Conservation (phyloP, 2,329 filamentous ascomycete genomes). For the Ascochyta koolunga region DNA sequence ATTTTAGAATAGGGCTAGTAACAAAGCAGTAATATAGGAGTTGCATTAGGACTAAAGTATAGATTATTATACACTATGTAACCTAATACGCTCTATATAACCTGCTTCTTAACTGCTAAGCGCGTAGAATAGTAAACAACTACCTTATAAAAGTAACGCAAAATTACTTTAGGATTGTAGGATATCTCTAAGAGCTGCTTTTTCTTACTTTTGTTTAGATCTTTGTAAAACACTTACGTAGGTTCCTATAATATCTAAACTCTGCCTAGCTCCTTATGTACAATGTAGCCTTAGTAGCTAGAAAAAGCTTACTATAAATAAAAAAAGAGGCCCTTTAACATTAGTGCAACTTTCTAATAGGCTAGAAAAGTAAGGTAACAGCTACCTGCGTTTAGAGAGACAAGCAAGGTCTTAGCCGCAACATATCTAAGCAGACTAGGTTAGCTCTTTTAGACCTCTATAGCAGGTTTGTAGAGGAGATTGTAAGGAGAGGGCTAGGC, state of each 20-base stretch:
- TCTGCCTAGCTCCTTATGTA: constrained; percentile 7
- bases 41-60: no score
- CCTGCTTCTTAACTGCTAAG: neutral
- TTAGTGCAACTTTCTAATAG: constrained; percentile 16
- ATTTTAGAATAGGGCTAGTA: no score
- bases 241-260: constrained; percentile 22
- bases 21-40: no score
- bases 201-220: no score
- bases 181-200: no score
- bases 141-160: constrained; percentile 11
- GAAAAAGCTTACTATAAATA: constrained; percentile 11
- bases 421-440: constrained; percentile 10
- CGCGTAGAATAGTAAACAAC: constrained; percentile 14
- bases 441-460: no score
- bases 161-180: no score
- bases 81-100: no score
- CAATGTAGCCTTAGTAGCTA: constrained; percentile 11
- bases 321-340: constrained; percentile 13
- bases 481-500: no score
- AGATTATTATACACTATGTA: no score
- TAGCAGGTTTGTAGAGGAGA: no score
- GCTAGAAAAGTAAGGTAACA: constrained; percentile 18
- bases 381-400: neutral
- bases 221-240: no score
- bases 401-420: constrained; percentile 4